Base-by-base conservation (phyloP, 148 eudicot genomes). In the Amaranthus cruentus region DNA sequence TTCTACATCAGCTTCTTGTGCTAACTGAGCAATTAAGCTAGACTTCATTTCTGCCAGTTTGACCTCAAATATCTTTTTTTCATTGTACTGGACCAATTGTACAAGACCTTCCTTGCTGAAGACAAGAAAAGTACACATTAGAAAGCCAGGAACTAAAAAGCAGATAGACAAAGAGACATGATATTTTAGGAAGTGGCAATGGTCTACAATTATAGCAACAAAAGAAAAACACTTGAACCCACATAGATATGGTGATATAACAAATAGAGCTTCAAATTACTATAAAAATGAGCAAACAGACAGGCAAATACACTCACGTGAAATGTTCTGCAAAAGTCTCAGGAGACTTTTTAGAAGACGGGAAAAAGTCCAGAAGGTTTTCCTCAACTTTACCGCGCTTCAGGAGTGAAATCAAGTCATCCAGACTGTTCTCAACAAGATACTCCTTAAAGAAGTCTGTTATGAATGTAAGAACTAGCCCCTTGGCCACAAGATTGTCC, bases 391-490 rank as follows among this genome's bases (percentile, higher is more conserved):
- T 96, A 54, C 93, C 99, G 73, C 99, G 88, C 75, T 96, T 96
- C 78, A 96, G 80, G 69, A 96, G 85, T 10, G 86, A 73, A 77
- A 96, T 92, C 83, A 96, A 84, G 88, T 96, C 97, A 89, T 96
- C 99, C 51, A 96, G 83, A 76, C 90, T 92, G 68, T 96, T 92
- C 55, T 96, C 97, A 74, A 92, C 86, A 73, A 96, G 89, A 81
- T 90, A 92, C 81, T 90, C 96, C 90, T 85, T 92, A 80, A 96
- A 96, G 80, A 92, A 92, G 81, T 96, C 99, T 18, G 99, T 92
- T 59, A 96, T 84, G 76, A 96, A 96, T 6, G 92, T 75, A 68
- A 92, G 91, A 78, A 89, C 95, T 81, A 96, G 84, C 85, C 99
- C 99, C 87, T 96, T 96, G 54, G 83, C 88, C 76, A 96, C 92